These are phyloP conservation scores for Coniochaeta hoffmannii DNA, from an alignment of 2,329 filamentous ascomycete genomes.

Conservation along the genomic window DNA sequence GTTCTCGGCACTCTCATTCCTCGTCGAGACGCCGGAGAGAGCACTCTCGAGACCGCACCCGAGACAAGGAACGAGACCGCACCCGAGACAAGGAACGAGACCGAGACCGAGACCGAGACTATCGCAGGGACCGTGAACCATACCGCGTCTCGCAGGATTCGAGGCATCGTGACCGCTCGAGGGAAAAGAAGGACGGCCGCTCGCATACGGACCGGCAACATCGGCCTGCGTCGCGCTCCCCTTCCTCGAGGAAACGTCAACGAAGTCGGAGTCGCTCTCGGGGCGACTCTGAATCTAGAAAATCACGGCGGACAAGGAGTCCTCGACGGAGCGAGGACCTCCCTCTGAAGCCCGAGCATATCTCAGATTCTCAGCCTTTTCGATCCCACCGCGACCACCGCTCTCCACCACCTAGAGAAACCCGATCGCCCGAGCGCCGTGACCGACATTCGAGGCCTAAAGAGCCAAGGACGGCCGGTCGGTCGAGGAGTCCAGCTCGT, in stretches of 20 bases:
- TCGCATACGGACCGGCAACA: slow-evolving; percentile 5
- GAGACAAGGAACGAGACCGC: slow-evolving; percentile 7
- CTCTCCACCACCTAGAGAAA: slow-evolving; percentile 10
- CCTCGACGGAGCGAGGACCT: slow-evolving; percentile 10
- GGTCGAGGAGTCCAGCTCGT: slow-evolving; percentile 11
- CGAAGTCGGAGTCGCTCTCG: slow-evolving; percentile 17
- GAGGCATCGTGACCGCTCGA: slow-evolving; percentile 7
- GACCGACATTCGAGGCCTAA: slow-evolving; percentile 16
- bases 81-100: too few relatives aligned
- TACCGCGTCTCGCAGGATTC: background rate
- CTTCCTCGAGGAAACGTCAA: slow-evolving; percentile 18
- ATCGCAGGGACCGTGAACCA: slow-evolving; percentile 10
- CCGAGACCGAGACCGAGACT: slow-evolving; percentile 26
- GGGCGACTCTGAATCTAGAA: slow-evolving; percentile 13
- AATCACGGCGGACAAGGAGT: slow-evolving; percentile 14
- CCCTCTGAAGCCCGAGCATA: slow-evolving; percentile 8
- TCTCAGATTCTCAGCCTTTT: background rate
- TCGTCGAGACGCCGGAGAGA: slow-evolving; percentile 13
- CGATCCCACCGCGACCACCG: slow-evolving; percentile 9
- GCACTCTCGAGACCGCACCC: slow-evolving; percentile 6
- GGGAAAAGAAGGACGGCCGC: slow-evolving; percentile 7
- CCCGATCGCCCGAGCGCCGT: slow-evolving; percentile 15
- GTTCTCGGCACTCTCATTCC: slow-evolving; percentile 17
- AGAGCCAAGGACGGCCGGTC: slow-evolving; percentile 11
- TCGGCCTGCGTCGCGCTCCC: slow-evolving; percentile 16